Base-by-base conservation (phyloP, 179 eudicot genomes). In the Heliamphora pulchella region DNA sequence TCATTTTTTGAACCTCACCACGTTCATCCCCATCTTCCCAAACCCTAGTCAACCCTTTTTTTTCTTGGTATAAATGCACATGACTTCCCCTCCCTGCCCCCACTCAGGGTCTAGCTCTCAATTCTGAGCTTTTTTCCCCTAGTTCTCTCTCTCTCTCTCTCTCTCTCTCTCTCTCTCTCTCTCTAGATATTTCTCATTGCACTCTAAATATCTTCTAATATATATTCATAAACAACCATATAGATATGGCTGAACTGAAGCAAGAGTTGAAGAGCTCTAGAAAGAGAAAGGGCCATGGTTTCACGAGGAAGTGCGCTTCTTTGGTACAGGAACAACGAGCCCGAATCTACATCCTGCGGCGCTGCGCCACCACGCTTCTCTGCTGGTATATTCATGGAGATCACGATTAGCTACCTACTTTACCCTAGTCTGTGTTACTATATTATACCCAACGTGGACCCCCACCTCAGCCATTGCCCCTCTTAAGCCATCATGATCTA, bases 291-390 rank as follows among this genome's bases (percentile, higher is more conserved):
- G 86, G 90, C 11, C 83, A 83, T 79, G 89, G 97, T 10, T 85
- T 94, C 88, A 82, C 98, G 57, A 86, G 85, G 79, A 94, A 91
- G 83, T 93, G 98, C 77, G 88, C 97, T 57, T 86, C 92, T 9
- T 81, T 94, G 74, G 93, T 94, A 39, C 93, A 93, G 73, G 91
- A 93, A 82, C 97, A 94, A 76, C 84, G 97, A 0, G 97, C 97
- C 11, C 81, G 91, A 17, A 84, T 94, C 22, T 94, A 93, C 83
- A 94, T 94, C 67, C 92, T 94, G 22, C 89, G 93, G 48, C 90
- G 95, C 48, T 94, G 98, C 78, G 97, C 97, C 81, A 91, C 98
- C 87, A 93, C 90, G 93, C 94, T 94, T 73, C 90, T 91, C 68
- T 90, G 97, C 79, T 94, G 88, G 87, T 93, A 94, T 84, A 93